Evolutionary conservation across 2,329 filamentous ascomycete species (phyloP), one percentile per base, ranked within the genome.

Genomic region (Ceratocystis ficicola): DNA sequence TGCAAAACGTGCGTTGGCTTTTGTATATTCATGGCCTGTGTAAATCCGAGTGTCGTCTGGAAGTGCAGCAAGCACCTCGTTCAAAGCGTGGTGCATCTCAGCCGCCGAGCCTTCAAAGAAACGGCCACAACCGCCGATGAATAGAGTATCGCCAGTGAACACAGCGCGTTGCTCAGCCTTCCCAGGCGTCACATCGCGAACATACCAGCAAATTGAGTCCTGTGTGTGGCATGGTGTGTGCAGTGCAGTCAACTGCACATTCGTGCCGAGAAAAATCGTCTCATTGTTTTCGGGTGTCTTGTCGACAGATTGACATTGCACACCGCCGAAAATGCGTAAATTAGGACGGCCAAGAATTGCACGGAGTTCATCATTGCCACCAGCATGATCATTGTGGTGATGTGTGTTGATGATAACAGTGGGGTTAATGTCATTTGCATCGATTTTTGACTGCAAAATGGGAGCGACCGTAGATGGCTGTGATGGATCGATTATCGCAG

Each of bases 201-300:
- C 86, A 71, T 86, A 90, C 79, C 86, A 99, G 80, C 94, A 99
- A 74, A 99, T 96, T 75, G 92, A 96, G 77, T 99, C 94, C 77
- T 96, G 92, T 1, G 94, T 99, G 75, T 99, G 94, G 75, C 94
- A 99, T 1, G 94, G 94, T 12, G 94, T 99, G 76, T 97, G 89
- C n/a, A 97, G 79, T 28, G 89, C 88, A 15, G 83, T 81, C 74
- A 99, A 94, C 25, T 60, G 65, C 8, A 67, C 57, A 32, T 63
- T 28, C 70, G 82, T 81, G 66, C 94, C 94, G 69, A 99, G 84
- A 69, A 84, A 87, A 79, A 96, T 96, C 2, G 80, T 84, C 70
- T 90, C 84, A 48, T 86, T 85, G 74, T 97, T 83, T 2, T 77
- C 76, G 0, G 93, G 93, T 0, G 88, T 95, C 71, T 80, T 80